Evolutionary conservation across 371 early-diverging fungal genomes (phyloP).

Genomic region (Conidiobolus incongruus): DNA sequence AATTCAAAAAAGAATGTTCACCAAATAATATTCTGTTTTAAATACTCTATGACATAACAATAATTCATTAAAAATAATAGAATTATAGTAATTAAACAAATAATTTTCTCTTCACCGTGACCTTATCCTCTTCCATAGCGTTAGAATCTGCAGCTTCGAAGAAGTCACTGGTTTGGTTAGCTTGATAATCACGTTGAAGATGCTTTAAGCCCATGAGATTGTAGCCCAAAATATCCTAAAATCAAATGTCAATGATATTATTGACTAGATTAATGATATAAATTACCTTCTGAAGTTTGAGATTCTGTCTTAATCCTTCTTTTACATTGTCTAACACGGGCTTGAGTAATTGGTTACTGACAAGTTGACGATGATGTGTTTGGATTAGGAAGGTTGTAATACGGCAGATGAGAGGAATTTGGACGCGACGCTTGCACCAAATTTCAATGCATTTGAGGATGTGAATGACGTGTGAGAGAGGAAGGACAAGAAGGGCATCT

Average conservation of each 20-base stretch:
- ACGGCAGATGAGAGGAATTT: conserved; percentile 46
- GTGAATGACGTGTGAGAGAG: conserved; percentile 49
- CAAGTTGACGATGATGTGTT: conserved; percentile 65
- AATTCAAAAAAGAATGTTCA: no score
- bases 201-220: conserved; percentile 49
- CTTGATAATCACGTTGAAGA: conserved; percentile 42
- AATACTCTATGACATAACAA: no score
- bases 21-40: no score
- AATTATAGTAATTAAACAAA: no score
- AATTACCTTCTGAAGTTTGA: conserved; percentile 36
- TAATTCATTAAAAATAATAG: no score
- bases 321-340: conserved; percentile 54
- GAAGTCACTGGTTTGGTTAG: conserved; percentile 45
- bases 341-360: conserved; percentile 46
- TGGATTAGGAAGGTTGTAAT: conserved; percentile 57
- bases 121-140: conserved; percentile 17
- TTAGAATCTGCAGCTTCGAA: conserved; percentile 23
- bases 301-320: conserved; percentile 24
- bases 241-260: background rate
- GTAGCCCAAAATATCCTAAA: conserved; percentile 41
- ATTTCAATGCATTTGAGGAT: conserved; percentile 46
- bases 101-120: conserved; percentile 44
- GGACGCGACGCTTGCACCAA: conserved; percentile 75
- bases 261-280: background rate
- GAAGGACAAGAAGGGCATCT: conserved; percentile 66